Evolutionary conservation across 2,329 filamentous ascomycete genomes (phyloP), one percentile per base, ranked within the genome.

Genomic region (Pseudocercospora fuligena): DNA sequence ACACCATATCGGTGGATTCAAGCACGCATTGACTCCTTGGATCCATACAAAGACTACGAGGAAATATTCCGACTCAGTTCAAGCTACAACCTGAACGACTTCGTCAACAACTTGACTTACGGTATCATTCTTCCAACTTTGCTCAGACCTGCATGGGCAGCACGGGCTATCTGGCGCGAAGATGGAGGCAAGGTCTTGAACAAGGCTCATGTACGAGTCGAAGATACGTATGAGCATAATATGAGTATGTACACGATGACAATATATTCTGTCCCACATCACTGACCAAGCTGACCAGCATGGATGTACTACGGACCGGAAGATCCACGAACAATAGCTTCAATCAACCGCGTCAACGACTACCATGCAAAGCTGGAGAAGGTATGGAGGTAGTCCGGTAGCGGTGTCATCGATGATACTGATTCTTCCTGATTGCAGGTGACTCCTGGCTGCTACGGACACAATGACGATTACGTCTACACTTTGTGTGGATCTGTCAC

Each of bases 391-490:
- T n/a, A 14, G 51, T 25, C 23, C 51, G 27, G 23, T 2, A 1
- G 16, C 23, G 6, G 9, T 14, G 6, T 31, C 2, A 14, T 31
- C 6, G 29, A 16, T 25, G 4, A 7, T 11, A 5, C 29, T 56
- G 51, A 56, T 14, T n/a, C 6, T 56, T 25, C 12, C 23, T n/a
- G 2, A 27, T 25, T 2, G 14, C 51, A 64, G 43, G 54, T 59
- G 16, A 64, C 61, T 9, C 61, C 61, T 4, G 54, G 46, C 27
- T 61, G 60, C 12, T 61, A 61, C 40, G 60, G 60, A 21, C 60
- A 61, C 27, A 61, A 61, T 46, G 60, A 61, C 8, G 43, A 61
- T 14, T 61, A 61, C 29, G n/a, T 61, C 27, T 61, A 61, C 46
- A 61, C 60, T n/a, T 19, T 61, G 9, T 46, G 36, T 9, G 43